These are phyloP conservation scores for Botrytis paeoniae DNA, from an alignment of 2,329 filamentous ascomycete genomes.

Conservation along the genomic window DNA sequence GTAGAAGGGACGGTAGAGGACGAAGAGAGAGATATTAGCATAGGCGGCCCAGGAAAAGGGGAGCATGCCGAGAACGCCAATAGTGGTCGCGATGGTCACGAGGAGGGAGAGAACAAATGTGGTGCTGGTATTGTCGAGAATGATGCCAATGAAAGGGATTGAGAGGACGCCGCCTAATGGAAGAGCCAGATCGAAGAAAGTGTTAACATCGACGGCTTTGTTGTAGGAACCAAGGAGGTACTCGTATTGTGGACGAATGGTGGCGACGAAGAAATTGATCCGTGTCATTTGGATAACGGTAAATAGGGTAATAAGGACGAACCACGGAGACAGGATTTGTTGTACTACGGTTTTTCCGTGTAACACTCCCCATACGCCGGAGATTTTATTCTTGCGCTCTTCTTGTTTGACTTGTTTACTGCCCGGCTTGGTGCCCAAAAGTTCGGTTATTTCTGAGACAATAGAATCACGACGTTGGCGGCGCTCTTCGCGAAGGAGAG, in stretches of 20 bases:
- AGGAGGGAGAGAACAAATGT: slow-evolving; percentile 67
- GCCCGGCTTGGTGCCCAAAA: slow-evolving; percentile 65
- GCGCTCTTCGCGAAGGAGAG: slow-evolving; percentile 45
- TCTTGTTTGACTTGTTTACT: slow-evolving; percentile 64
- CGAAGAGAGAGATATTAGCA: slow-evolving; percentile 72
- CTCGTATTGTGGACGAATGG: slow-evolving; percentile 77
- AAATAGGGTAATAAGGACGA: slow-evolving; percentile 77
- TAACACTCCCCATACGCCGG: slow-evolving; percentile 81
- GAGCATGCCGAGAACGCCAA: slow-evolving; percentile 74
- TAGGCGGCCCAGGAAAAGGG: slow-evolving; percentile 71
- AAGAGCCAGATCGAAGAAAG: slow-evolving; percentile 82
- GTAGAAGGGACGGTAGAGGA: slow-evolving; percentile 83
- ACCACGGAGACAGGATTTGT: slow-evolving; percentile 81
- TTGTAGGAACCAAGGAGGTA: slow-evolving; percentile 63
- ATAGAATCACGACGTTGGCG: slow-evolving; percentile 42
- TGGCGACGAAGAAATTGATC: slow-evolving; percentile 93
- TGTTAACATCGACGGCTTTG: slow-evolving; percentile 68
- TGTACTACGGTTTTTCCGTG: slow-evolving; percentile 67
- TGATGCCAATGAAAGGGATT: slow-evolving; percentile 78
- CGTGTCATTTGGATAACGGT: slow-evolving; percentile 71
- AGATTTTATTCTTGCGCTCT: slow-evolving; percentile 63
- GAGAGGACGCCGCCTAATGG: slow-evolving; percentile 80
- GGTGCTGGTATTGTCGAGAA: slow-evolving; percentile 76
- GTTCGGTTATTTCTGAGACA: slow-evolving; percentile 65
- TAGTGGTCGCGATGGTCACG: slow-evolving; percentile 67